A percentile compares a stretch with the other conserved stretches of the same genome.
Evolutionary conservation across 1,139 yeast species (phyloP).

Genomic region (Debaryomycetaceae sp.): DNA sequence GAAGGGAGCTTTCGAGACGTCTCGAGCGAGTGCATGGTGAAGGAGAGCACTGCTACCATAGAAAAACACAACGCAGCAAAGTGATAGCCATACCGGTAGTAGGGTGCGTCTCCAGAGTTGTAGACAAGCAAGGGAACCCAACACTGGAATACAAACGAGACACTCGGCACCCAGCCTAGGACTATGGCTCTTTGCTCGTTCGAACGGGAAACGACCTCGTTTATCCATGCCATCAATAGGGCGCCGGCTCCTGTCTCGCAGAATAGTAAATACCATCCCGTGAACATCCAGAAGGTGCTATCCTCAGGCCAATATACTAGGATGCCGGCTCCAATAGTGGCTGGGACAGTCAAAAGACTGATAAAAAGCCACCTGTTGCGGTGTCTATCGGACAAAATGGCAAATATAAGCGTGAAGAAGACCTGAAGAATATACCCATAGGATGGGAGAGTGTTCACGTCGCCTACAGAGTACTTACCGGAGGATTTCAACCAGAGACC

Average conservation of each 20-base stretch:
- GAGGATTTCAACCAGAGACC: slow-evolving; percentile 23
- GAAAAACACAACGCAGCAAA: slow-evolving; percentile 14
- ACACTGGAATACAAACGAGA: slow-evolving; percentile 16
- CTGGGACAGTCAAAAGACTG: background rate
- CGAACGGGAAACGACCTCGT: slow-evolving; percentile 14
- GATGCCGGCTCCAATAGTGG: background rate
- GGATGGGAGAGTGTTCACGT: slow-evolving; percentile 30
- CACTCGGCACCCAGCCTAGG: slow-evolving; percentile 15
- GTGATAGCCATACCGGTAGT: slow-evolving; percentile 16
- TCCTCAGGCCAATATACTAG: background rate
- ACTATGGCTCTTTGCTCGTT: slow-evolving; percentile 16
- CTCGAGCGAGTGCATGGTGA: slow-evolving; percentile 4
- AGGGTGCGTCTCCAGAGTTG: slow-evolving; percentile 12
- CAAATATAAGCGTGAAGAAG: background rate
- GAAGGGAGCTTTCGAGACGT: too few relatives aligned
- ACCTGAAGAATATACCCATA: slow-evolving; percentile 22
- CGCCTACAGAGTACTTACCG: slow-evolving; percentile 18
- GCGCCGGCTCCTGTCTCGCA: slow-evolving; percentile 18
- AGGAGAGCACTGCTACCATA: slow-evolving; percentile 12
- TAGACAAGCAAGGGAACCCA: slow-evolving; percentile 13
- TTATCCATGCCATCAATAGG: slow-evolving; percentile 18
- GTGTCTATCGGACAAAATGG: background rate
- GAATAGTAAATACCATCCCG: slow-evolving; percentile 18
- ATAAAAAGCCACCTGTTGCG: background rate
- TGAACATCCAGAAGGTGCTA: slow-evolving; percentile 9